Percentiles rank a stretch among this genome's conserved stretches.
phyloP scores from a whole-genome alignment of 2,329 filamentous ascomycete species.

The Biscogniauxia mediterranea region DNA sequence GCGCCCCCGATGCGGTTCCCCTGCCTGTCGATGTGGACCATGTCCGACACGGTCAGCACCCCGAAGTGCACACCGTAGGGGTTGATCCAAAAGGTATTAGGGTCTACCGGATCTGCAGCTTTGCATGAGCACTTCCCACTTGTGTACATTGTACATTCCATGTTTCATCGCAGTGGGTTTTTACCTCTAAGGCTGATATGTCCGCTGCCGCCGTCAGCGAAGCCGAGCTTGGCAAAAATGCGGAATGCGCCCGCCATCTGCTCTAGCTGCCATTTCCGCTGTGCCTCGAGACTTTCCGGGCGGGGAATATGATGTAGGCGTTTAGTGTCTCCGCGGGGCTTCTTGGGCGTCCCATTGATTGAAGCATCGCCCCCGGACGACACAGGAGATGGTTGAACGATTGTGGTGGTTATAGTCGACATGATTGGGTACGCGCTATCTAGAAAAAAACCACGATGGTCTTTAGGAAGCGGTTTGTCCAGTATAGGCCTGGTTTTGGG shows the following conservation, averaged over 20 bases:
- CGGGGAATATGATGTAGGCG: slow-evolving; percentile 6
- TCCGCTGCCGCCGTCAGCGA: slow-evolving; percentile 59
- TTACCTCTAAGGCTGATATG: slow-evolving; percentile 43
- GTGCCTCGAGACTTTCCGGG: slow-evolving; percentile 4
- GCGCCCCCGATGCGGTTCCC: slow-evolving; percentile 56
- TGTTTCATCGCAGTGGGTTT: no score
- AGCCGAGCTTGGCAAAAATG: slow-evolving; percentile 57
- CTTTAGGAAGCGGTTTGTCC: no score
- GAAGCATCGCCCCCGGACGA: no score
- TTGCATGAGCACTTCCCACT: not conserved
- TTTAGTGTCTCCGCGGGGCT: no score
- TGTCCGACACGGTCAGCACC: slow-evolving; percentile 53
- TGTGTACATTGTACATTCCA: not conserved
- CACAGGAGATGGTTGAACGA: no score
- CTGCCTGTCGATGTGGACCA: slow-evolving; percentile 55
- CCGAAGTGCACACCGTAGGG: slow-evolving; percentile 53
- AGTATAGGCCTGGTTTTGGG: no score
- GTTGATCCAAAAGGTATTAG: slow-evolving; percentile 12
- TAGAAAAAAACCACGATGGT: no score
- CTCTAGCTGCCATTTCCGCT: slow-evolving; percentile 23
- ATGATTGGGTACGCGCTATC: no score
- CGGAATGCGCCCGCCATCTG: slow-evolving; percentile 59
- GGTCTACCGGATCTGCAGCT: slow-evolving; percentile 35
- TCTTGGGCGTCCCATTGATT: no score
- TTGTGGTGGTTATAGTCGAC: no score